Evolutionary conservation across 2,329 filamentous ascomycete species (phyloP).

Genomic region (Pseudopyrenochaeta lycopersici): DNA sequence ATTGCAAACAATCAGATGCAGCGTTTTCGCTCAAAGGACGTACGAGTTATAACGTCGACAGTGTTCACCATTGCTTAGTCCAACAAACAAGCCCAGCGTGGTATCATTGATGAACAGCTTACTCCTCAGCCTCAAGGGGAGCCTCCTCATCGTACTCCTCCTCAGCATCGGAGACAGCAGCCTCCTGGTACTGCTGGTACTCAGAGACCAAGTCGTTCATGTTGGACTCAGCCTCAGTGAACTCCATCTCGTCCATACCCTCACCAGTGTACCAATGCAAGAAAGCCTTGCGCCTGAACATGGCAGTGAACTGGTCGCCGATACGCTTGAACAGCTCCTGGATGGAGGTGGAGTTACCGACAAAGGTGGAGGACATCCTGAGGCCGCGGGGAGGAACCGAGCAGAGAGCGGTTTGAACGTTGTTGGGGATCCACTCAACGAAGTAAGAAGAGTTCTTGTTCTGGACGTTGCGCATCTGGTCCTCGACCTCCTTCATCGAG

Average conservation of each 20-base stretch:
- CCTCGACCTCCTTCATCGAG: conserved; percentile 99
- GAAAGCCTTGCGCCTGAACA: conserved; percentile 99
- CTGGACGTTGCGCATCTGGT: conserved; percentile 99
- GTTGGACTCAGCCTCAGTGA: conserved; percentile 99
- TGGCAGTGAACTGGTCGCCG: conserved; percentile 99
- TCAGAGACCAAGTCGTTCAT: conserved; percentile 99
- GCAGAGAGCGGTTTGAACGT: conserved; percentile 99
- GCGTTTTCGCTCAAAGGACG: conserved; percentile 36
- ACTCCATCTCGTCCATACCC: conserved; percentile 99
- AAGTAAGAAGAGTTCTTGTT: conserved; percentile 99
- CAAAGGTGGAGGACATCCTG: conserved; percentile 99
- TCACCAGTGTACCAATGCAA: conserved; percentile 99
- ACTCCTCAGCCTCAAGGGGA: conserved; percentile 75
- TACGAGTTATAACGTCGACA: conserved; percentile 27
- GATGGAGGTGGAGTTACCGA: conserved; percentile 99
- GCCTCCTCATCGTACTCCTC: conserved; percentile 93
- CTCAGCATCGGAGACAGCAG: conserved; percentile 95
- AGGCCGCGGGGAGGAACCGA: conserved; percentile 97
- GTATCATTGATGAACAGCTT: conserved; percentile 28
- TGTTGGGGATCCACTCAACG: conserved; percentile 99
- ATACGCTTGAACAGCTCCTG: conserved; percentile 99
- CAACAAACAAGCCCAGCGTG: conserved; percentile 28
- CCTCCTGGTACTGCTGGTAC: conserved; percentile 99
- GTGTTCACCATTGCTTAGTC: conserved; percentile 18
- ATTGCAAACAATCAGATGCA: conserved; percentile 20